These are phyloP conservation scores for Achlya hypogyna DNA, from an alignment of 352 stramenopile genomes.

Conservation along the genomic window DNA sequence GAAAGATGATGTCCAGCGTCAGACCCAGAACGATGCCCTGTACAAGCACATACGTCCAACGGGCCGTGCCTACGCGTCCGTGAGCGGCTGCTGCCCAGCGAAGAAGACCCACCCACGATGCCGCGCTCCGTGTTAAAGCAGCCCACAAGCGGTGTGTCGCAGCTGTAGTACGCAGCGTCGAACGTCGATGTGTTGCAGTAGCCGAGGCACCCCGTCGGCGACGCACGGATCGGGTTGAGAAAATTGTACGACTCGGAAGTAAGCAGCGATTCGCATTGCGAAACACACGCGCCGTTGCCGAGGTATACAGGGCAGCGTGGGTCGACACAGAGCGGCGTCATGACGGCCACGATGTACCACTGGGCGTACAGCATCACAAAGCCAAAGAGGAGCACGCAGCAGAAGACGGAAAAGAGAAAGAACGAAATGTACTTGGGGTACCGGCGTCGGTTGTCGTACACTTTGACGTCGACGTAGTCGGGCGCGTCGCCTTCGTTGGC, in stretches of 20 bases:
- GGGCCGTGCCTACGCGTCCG: slow-evolving; percentile 31
- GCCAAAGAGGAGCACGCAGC: slow-evolving; percentile 41
- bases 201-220: slow-evolving; percentile 22
- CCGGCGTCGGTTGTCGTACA: slow-evolving; percentile 38
- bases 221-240: slow-evolving; percentile 35
- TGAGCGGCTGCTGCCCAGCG: not conserved
- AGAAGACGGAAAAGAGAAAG: slow-evolving; percentile 36
- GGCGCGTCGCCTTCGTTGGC: slow-evolving; percentile 39
- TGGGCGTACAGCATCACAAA: slow-evolving; percentile 53
- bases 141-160: slow-evolving; percentile 36
- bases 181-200: slow-evolving; percentile 40
- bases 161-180: slow-evolving; percentile 41
- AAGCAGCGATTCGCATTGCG: slow-evolving; percentile 42
- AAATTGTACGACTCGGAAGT: slow-evolving; percentile 37
- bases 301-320: slow-evolving; percentile 40
- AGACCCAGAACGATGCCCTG: slow-evolving; percentile 49
- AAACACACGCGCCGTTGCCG: slow-evolving; percentile 26
- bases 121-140: slow-evolving; percentile 45
- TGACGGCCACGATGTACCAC: slow-evolving; percentile 62
- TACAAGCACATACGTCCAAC: slow-evolving; percentile 55
- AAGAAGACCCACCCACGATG: slow-evolving; percentile 22
- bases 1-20: slow-evolving; percentile 57
- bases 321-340: slow-evolving; percentile 54
- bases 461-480: slow-evolving; percentile 52
- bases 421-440: slow-evolving; percentile 55